Evolutionary conservation across 2,329 filamentous ascomycete genomes (phyloP), one percentile per base, ranked within the genome.

Genomic region (Alternaria arbusti): DNA sequence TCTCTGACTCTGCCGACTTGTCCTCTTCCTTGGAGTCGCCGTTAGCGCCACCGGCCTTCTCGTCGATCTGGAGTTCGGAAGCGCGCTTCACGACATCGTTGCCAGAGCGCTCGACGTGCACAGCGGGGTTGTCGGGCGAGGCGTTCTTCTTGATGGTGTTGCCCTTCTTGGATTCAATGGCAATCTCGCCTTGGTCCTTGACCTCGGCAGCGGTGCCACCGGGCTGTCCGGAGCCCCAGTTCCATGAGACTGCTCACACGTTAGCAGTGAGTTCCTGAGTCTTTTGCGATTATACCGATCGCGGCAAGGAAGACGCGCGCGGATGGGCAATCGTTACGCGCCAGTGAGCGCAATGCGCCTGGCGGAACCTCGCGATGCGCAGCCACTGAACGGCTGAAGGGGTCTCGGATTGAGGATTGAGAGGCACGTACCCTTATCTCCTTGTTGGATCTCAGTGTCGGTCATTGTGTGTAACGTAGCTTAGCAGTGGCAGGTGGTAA

Each of bases 1-100:
- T 72, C 64, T 81, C 74, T 43, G 78, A 56, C 50, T 70, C 68
- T 30, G 62, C 69, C 49, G 68, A 60, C 55, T 75, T 69, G 28
- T 75, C 66, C 62, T 77, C 67, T 65, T 74, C 67, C 69, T 80
- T 74, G 47, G 77, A 70, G n/a, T 75, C 75, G 63, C 81, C 76
- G 59, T 82, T 79, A 45, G 79, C 70, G 17, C 73, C 78, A 28
- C 74, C 72, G 44, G 76, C 75, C 69, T 79, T 79, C 69, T 85
- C 74, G 60, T 89, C 86, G 32, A 90, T 81, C 4, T 85, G 83
- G 26, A 90, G 80, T 78, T 90, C 88, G 46, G 83, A 86, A 12
- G 88, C 86, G 65, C 83, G 84, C 81, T 90, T 90, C 56, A 89
- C 87, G 20, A 90, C 88, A 74, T 90, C 88, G 70, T 90, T 89